Conservation (phyloP, 345 rosid species). For the Linum trigynum region DNA sequence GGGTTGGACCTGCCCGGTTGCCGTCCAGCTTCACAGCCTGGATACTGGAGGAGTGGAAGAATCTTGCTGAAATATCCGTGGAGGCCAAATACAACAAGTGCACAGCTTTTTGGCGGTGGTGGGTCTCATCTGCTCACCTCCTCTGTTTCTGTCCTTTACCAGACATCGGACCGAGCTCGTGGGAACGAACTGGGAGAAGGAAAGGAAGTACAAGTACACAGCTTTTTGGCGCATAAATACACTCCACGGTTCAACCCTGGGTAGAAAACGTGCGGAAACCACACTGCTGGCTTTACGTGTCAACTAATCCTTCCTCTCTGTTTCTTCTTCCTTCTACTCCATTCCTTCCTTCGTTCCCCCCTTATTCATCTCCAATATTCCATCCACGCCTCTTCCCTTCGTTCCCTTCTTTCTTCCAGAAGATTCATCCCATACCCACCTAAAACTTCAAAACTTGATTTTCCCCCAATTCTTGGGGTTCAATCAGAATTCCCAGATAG, state of each 20-base stretch:
- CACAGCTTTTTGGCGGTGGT: too few relatives aligned
- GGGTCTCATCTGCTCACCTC: too few relatives aligned
- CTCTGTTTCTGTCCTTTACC: too few relatives aligned
- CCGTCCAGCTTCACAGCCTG: too few relatives aligned
- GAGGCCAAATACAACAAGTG: too few relatives aligned
- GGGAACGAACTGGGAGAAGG: too few relatives aligned
- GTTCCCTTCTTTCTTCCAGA: not conserved
- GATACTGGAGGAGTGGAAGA: too few relatives aligned
- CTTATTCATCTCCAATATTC: not conserved
- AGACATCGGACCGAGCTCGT: too few relatives aligned
- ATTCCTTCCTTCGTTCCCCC: conserved; percentile 13
- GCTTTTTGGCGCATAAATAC: conserved; percentile 7
- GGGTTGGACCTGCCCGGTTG: too few relatives aligned
- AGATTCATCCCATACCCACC: not conserved
- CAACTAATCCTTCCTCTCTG: not conserved
- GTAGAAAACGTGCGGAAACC: conserved; percentile 10
- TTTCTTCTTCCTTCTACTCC: not conserved
- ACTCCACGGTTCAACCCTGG: conserved; percentile 5
- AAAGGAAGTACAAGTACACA: not conserved
- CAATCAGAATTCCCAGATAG: not conserved
- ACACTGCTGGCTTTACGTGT: not conserved
- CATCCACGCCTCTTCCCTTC: not conserved
- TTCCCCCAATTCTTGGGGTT: not conserved
- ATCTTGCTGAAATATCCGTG: too few relatives aligned
- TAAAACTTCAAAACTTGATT: not conserved